Evolutionary conservation across 495 filamentous ascomycete genomes (phyloP).

Genomic region (Pyronema omphalodes): DNA sequence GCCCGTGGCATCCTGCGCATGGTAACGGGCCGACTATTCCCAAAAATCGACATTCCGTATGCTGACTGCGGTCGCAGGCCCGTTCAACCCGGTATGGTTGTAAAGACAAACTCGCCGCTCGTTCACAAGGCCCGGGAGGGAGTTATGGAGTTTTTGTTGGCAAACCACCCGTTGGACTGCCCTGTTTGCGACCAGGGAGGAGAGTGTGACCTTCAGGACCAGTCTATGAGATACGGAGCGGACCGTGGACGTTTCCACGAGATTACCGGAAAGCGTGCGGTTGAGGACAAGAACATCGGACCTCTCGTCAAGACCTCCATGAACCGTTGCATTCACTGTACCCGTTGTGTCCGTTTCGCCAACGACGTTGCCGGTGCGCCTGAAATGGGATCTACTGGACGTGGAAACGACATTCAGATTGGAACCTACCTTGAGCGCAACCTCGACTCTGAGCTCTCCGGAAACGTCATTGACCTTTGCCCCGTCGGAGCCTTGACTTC

Average conservation of each 20-base stretch:
- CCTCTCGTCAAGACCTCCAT: constrained; percentile 99
- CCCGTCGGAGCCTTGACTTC: constrained; percentile 91
- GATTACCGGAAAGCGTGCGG: constrained; percentile 78
- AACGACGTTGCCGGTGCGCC: constrained; percentile 94
- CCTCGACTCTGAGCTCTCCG: constrained; percentile 82
- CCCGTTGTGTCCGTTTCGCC: constrained; percentile 89
- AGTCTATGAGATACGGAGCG: constrained; percentile 95
- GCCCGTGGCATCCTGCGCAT: constrained; percentile 93
- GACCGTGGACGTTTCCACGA: constrained; percentile 96
- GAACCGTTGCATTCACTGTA: constrained; percentile 99
- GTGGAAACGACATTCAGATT: constrained; percentile 94
- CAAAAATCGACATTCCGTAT: constrained; percentile 12
- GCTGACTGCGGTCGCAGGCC: constrained; percentile 32
- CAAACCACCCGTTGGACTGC: constrained; percentile 95
- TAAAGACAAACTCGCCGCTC: constrained; percentile 90
- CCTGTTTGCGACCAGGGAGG: constrained; percentile 96
- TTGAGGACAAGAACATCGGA: constrained; percentile 98
- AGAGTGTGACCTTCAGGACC: constrained; percentile 96
- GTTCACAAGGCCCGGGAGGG: constrained; percentile 95
- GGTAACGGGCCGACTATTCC: constrained; percentile 24
- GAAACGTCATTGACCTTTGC: constrained; percentile 94
- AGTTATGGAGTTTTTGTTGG: constrained; percentile 95
- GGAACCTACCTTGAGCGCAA: constrained; percentile 90
- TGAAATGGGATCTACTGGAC: constrained; percentile 80
- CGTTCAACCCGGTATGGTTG: constrained; percentile 94